These are phyloP conservation scores for Starmerella geochares DNA, from an alignment of 805 yeast genomes.

Conservation along the genomic window DNA sequence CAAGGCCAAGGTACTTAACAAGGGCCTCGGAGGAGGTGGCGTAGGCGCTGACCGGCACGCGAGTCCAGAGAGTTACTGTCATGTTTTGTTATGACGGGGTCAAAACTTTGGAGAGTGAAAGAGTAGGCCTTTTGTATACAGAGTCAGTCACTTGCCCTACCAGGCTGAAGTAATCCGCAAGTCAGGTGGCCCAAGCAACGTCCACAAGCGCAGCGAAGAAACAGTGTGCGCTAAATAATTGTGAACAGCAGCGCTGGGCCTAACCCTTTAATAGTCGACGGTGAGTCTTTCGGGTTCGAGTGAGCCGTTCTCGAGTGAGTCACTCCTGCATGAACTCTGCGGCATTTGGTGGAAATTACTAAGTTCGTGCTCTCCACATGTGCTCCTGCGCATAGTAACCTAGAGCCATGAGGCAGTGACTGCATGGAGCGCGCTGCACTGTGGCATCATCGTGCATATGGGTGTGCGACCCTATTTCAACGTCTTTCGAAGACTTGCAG, in stretches of 20 bases:
- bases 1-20: conserved; percentile 20
- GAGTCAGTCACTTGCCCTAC: not conserved
- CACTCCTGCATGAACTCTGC: too few relatives aligned
- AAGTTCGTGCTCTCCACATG: not conserved
- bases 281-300: not conserved
- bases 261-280: not conserved
- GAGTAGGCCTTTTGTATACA: not conserved
- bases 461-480: not conserved
- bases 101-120: not conserved
- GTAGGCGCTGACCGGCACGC: conserved; percentile 18
- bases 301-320: not conserved
- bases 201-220: too few relatives aligned
- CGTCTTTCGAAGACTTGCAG: too few relatives aligned
- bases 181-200: conserved; percentile 1
- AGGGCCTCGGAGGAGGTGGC: conserved; percentile 22
- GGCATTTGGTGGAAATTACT: too few relatives aligned
- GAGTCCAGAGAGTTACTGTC: conserved; percentile 23
- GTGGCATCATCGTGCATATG: not conserved
- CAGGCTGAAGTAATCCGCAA: not conserved
- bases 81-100: conserved; percentile 9
- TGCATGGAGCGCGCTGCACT: not conserved
- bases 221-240: too few relatives aligned
- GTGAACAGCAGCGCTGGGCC: not conserved
- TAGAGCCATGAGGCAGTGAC: not conserved
- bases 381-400: not conserved